phyloP scores from a whole-genome alignment of 345 rosid species.

The Ailanthus altissimus region DNA sequence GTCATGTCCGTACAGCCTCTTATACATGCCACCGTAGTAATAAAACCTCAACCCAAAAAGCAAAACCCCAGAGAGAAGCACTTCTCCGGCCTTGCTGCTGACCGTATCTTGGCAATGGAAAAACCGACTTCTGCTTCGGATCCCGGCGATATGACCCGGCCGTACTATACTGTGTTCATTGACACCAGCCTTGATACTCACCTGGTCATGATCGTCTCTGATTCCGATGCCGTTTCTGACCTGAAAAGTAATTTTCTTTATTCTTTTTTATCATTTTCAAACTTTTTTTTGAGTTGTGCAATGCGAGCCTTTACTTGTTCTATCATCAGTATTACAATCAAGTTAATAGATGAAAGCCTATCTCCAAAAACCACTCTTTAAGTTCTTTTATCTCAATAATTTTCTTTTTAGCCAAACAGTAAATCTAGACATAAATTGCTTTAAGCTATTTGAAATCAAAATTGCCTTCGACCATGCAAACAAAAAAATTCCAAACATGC shows the following conservation, averaged over 20 bases:
- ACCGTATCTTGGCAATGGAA: slow-evolving; percentile 22
- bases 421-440: background rate
- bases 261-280: background rate
- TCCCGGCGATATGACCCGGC: slow-evolving; percentile 15
- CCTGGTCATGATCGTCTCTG: slow-evolving; percentile 46
- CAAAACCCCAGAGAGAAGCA: background rate
- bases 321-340: background rate
- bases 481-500: background rate
- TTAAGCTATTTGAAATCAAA: background rate
- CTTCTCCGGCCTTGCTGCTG: too few species aligned
- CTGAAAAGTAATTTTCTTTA: slow-evolving; percentile 42
- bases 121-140: slow-evolving; percentile 24
- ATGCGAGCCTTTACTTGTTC: background rate
- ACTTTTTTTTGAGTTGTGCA: background rate
- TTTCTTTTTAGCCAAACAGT: background rate
- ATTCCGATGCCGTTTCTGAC: slow-evolving; percentile 57
- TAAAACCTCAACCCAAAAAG: background rate
- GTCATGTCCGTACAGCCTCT: background rate
- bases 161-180: slow-evolving; percentile 40
- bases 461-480: background rate
- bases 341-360: background rate
- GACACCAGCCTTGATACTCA: slow-evolving; percentile 66
- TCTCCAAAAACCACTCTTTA: background rate
- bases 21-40: background rate
- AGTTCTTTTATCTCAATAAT: background rate